Percentiles rank a stretch among this genome's conserved stretches.
phyloP scores from a whole-genome alignment of 2,329 filamentous ascomycete genomes.

The Talaromyces sp. region DNA sequence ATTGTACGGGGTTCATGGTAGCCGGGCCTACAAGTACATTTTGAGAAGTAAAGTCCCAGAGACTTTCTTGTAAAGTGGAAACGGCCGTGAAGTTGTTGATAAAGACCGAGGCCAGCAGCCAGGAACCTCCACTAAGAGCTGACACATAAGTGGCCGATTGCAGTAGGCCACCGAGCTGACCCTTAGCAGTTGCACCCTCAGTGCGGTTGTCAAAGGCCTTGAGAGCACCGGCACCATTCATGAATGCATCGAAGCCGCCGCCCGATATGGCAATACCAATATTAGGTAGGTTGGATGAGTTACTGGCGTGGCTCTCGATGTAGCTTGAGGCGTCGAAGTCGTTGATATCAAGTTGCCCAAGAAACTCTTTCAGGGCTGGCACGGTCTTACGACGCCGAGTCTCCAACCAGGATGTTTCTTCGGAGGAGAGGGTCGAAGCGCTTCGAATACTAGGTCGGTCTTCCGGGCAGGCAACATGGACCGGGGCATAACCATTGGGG shows the following conservation, averaged over 20 bases:
- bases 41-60: conserved; percentile 57
- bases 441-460: conserved; percentile 64
- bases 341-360: conserved; percentile 66
- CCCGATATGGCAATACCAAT: conserved; percentile 76
- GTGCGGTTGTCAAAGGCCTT: conserved; percentile 75
- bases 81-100: conserved; percentile 73
- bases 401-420: conserved; percentile 71
- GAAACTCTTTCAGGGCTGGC: conserved; percentile 67
- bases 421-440: conserved; percentile 58
- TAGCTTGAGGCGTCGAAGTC: conserved; percentile 70
- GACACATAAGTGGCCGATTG: conserved; percentile 77
- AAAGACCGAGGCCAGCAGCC: conserved; percentile 80
- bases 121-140: conserved; percentile 76
- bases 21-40: conserved; percentile 58
- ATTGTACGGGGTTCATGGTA: conserved; percentile 47
- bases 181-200: conserved; percentile 53
- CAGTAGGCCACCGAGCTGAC: conserved; percentile 73
- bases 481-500: conserved; percentile 68
- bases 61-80: conserved; percentile 47
- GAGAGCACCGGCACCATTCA: conserved; percentile 78
- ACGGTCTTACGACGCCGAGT: conserved; percentile 68
- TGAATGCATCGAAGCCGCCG: conserved; percentile 76
- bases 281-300: conserved; percentile 58
- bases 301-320: conserved; percentile 55
- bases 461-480: conserved; percentile 62